Evolutionary conservation across 352 stramenopile species (phyloP).

Genomic region (Pythium monospermum): DNA sequence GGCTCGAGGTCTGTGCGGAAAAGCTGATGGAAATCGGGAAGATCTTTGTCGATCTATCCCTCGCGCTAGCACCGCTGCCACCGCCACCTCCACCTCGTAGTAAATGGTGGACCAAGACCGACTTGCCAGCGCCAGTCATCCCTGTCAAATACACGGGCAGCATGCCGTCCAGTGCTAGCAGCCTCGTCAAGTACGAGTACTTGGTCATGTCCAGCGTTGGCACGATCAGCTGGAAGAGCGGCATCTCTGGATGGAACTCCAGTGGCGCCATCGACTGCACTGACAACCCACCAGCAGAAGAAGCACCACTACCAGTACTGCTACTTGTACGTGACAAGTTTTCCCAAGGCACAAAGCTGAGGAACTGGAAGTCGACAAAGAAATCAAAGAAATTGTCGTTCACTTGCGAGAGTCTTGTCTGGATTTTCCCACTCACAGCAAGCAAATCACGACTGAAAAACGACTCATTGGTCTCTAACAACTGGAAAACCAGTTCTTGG

Average conservation of each 20-base stretch:
- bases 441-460: constrained; percentile 49
- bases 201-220: constrained; percentile 62
- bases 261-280: constrained; percentile 4
- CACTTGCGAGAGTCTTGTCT: constrained; percentile 39
- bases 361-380: constrained; percentile 55
- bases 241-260: constrained; percentile 18
- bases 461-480: constrained; percentile 40
- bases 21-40: constrained; percentile 72
- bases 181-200: constrained; percentile 49
- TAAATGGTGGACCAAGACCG: constrained; percentile 72
- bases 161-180: constrained; percentile 56
- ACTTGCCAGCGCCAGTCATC: constrained; percentile 87
- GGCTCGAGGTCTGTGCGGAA: constrained; percentile 82
- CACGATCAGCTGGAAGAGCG: constrained; percentile 55
- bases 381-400: constrained; percentile 62
- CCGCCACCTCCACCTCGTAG: constrained; percentile 30
- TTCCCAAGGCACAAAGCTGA: constrained; percentile 63
- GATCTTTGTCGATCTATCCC: constrained; percentile 14
- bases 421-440: constrained; percentile 46
- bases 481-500: constrained; percentile 43
- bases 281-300: neutral
- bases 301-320: neutral
- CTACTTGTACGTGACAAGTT: constrained; percentile 1
- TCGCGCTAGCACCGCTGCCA: constrained; percentile 1
- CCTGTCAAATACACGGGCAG: constrained; percentile 84